A percentile compares a stretch with the other conserved stretches of the same genome.
These are phyloP conservation scores for Penicillium pancosmium DNA, from an alignment of 495 filamentous ascomycete species.

Conservation along the genomic window DNA sequence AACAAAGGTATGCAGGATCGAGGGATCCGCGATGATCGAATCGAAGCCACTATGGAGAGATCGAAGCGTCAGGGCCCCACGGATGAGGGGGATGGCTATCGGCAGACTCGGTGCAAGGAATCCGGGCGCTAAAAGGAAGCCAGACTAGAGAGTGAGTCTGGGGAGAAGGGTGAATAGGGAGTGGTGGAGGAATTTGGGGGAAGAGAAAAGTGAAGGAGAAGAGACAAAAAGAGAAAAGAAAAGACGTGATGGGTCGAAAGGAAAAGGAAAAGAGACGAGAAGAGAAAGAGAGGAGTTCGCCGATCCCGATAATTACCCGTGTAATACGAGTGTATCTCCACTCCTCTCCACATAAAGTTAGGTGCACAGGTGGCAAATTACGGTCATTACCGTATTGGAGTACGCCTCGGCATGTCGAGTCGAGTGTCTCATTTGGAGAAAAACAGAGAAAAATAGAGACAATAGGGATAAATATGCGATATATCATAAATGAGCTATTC, in stretches of 20 bases:
- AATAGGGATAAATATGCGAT: too few species aligned
- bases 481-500: too few species aligned
- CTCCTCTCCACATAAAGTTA: conserved; percentile 5
- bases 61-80: conserved; percentile 13
- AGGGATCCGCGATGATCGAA: conserved; percentile 5
- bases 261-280: conserved; percentile 5
- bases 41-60: conserved; percentile 13
- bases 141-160: conserved; percentile 19
- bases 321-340: conserved; percentile 25
- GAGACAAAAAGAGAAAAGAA: conserved; percentile 5
- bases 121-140: neutral
- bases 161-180: conserved; percentile 3
- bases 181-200: neutral
- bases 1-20: conserved; percentile 9
- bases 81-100: conserved; percentile 14
- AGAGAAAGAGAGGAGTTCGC: conserved; percentile 15
- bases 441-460: too few species aligned
- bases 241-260: neutral
- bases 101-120: conserved; percentile 8
- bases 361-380: conserved; percentile 12
- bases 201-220: neutral
- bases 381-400: conserved; percentile 13
- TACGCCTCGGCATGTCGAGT: too few species aligned
- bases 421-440: too few species aligned
- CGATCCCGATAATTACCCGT: conserved; percentile 26